phyloP scores from a whole-genome alignment of 106 monocot genomes.

The Acorus gramineus region DNA sequence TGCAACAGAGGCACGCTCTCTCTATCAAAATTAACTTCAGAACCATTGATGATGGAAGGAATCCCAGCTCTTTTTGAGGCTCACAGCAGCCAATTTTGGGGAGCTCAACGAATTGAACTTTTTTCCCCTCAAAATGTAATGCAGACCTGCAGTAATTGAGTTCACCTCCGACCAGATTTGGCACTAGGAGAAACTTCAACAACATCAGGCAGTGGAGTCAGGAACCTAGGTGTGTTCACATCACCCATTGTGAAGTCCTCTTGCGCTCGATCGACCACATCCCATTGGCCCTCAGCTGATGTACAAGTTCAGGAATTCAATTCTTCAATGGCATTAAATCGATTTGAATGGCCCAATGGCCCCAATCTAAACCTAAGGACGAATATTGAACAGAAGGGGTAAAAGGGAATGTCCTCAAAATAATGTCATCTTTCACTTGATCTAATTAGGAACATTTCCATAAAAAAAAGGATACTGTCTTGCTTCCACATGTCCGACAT shows the following conservation, averaged over 20 bases:
- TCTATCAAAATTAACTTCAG: no score
- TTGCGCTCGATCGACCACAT: constrained; percentile 21
- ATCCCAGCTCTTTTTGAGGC: no score
- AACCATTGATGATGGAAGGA: no score
- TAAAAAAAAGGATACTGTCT: constrained; percentile 41
- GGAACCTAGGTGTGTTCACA: constrained; percentile 25
- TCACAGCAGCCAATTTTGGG: no score
- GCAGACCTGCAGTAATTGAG: no score
- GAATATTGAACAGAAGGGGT: no score
- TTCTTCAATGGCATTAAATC: no score
- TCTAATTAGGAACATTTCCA: not conserved
- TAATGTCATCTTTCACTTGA: not conserved
- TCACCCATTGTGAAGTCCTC: constrained; percentile 35
- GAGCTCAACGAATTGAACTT: no score
- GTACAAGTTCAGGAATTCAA: constrained; percentile 13
- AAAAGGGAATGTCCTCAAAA: not conserved
- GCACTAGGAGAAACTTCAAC: constrained; percentile 6
- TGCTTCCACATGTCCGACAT: constrained; percentile 63
- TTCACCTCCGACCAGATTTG: not conserved
- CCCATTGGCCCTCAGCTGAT: constrained; percentile 54
- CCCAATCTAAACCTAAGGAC: no score
- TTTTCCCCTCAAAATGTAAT: no score
- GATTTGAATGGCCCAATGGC: no score
- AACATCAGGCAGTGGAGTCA: constrained; percentile 16
- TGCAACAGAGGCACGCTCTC: no score